These are phyloP conservation scores for Prunus armeniaca DNA, from an alignment of 306 rosid genomes.

Conservation along the genomic window DNA sequence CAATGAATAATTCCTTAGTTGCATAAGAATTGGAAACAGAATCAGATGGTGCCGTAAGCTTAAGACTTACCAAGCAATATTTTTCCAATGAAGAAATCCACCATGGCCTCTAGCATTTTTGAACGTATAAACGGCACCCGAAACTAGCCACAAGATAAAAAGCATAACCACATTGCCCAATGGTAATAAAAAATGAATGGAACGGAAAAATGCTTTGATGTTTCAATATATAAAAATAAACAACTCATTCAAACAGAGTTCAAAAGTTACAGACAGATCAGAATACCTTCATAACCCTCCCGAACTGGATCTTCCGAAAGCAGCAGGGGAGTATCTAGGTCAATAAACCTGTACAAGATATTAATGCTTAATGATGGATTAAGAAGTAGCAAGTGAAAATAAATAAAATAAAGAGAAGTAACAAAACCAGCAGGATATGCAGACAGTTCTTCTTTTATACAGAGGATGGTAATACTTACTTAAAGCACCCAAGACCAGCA, in stretches of 20 bases:
- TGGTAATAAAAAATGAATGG: neutral
- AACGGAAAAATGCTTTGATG: neutral
- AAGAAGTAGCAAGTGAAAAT: neutral
- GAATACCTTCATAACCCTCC: constrained; percentile 81
- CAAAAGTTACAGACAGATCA: neutral
- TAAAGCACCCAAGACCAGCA: constrained; percentile 84
- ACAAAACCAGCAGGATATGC: neutral
- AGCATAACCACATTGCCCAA: constrained; percentile 5
- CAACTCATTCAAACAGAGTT: neutral
- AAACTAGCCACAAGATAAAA: constrained; percentile 39
- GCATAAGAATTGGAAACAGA: neutral
- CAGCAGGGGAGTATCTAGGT: constrained; percentile 77
- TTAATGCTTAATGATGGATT: neutral
- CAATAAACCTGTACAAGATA: constrained; percentile 57
- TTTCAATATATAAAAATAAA: neutral
- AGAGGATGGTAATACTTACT: constrained; percentile 34
- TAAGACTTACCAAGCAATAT: constrained; percentile 52
- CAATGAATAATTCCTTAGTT: neutral
- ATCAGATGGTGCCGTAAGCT: neutral
- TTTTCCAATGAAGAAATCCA: constrained; percentile 87
- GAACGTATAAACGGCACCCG: constrained; percentile 71
- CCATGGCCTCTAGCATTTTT: constrained; percentile 83
- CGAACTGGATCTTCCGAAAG: constrained; percentile 79
- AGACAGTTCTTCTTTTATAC: neutral
- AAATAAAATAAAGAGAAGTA: neutral